phyloP scores from a whole-genome alignment of 2,329 filamentous ascomycete genomes.

The Dothistroma pini region DNA sequence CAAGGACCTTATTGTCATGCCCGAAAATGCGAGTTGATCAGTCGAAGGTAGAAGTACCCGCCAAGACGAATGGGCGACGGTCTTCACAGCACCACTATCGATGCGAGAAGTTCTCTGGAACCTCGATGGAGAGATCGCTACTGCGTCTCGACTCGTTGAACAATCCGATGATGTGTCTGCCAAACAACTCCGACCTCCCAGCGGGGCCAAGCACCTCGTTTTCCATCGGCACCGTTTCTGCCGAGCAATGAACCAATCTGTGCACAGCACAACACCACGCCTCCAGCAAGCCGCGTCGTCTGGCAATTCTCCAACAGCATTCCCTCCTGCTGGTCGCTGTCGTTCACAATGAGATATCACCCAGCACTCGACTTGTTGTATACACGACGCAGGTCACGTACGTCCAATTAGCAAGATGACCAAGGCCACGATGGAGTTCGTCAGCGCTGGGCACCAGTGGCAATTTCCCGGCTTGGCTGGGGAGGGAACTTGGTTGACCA shows the following conservation, averaged over 20 bases:
- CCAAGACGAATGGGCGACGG: no score
- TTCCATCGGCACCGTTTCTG: background rate
- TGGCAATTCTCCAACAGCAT: background rate
- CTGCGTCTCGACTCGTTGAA: no score
- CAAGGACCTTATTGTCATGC: no score
- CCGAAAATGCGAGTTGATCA: no score
- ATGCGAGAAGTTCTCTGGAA: no score
- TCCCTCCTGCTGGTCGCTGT: background rate
- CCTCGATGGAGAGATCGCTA: no score
- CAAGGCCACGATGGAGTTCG: background rate
- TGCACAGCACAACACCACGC: background rate
- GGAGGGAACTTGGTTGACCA: background rate
- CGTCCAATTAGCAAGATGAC: background rate
- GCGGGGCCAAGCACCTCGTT: background rate
- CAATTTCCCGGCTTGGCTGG: background rate
- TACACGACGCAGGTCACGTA: background rate
- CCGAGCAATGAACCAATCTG: background rate
- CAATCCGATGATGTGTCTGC: background rate
- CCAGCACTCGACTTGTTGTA: background rate
- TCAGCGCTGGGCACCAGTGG: background rate
- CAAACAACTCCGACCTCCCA: background rate
- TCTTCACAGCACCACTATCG: no score
- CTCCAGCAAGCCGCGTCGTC: background rate
- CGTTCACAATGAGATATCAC: background rate
- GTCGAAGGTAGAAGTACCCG: no score